Evolutionary conservation across 805 yeast genomes (phyloP).

Genomic region (Starmerella bacillaris): DNA sequence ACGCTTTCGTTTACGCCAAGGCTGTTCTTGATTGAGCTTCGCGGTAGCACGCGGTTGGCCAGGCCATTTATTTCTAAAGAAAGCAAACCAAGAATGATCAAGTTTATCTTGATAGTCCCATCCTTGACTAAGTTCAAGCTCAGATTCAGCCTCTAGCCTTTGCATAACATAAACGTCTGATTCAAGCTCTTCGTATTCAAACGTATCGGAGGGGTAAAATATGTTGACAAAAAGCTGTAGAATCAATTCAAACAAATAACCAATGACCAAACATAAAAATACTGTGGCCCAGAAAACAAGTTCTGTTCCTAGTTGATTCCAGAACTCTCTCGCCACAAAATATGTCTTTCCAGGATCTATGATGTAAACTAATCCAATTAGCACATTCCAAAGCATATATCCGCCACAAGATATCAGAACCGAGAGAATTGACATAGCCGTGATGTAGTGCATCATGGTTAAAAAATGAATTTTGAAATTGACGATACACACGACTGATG

Average conservation of each 20-base stretch:
- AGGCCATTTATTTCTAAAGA: constrained; percentile 25
- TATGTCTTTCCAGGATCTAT: constrained; percentile 39
- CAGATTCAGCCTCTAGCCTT: constrained; percentile 55
- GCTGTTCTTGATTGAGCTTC: neutral
- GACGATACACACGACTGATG: constrained; percentile 54
- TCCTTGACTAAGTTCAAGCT: constrained; percentile 51
- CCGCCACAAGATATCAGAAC: constrained; percentile 61
- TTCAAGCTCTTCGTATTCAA: constrained; percentile 61
- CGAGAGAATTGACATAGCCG: constrained; percentile 49
- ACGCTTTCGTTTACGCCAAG: constrained; percentile 11
- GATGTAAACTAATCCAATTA: constrained; percentile 53
- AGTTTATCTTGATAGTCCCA: constrained; percentile 30
- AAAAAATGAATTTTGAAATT: constrained; percentile 62
- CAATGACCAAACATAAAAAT: constrained; percentile 37
- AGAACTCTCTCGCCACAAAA: constrained; percentile 53
- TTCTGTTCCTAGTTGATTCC: constrained; percentile 59
- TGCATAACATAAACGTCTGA: constrained; percentile 46
- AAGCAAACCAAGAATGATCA: constrained; percentile 52
- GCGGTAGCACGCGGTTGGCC: constrained; percentile 11
- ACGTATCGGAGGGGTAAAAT: constrained; percentile 55
- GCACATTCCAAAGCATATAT: constrained; percentile 66
- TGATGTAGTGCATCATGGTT: constrained; percentile 50
- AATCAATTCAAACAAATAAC: constrained; percentile 48
- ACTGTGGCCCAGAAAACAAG: constrained; percentile 74
- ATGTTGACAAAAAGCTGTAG: constrained; percentile 38